Conservation (phyloP, 2,329 filamentous ascomycete genomes). For the Malbranchea zuffiana region DNA sequence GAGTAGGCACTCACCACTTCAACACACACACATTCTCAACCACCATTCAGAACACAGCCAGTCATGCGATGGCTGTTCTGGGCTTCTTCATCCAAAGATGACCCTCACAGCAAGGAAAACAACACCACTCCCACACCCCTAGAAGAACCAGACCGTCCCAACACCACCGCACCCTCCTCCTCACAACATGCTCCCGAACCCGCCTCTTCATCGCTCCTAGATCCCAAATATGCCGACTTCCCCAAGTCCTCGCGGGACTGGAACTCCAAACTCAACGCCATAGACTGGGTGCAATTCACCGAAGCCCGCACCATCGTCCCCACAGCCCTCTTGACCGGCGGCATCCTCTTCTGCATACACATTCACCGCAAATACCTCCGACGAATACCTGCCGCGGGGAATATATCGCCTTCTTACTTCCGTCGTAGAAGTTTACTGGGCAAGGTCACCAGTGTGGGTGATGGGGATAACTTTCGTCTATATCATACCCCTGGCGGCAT, state of each 20-base stretch:
- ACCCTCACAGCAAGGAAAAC: constrained; percentile 12
- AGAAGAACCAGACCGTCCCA: constrained; percentile 14
- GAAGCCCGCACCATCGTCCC: constrained; percentile 29
- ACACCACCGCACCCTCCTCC: constrained; percentile 18
- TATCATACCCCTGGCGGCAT: constrained; percentile 92
- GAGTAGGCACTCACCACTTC: background rate
- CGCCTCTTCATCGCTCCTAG: constrained; percentile 13
- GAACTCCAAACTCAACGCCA: constrained; percentile 35
- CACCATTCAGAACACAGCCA: constrained; percentile 21
- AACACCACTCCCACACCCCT: constrained; percentile 15
- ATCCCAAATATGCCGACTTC: constrained; percentile 19
- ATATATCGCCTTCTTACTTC: constrained; percentile 66
- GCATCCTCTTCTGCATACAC: constrained; percentile 27
- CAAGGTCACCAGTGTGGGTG: constrained; percentile 82
- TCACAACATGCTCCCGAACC: background rate
- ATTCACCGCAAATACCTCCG: constrained; percentile 53
- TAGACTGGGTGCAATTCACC: constrained; percentile 30
- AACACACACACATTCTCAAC: constrained; percentile 7
- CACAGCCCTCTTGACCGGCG: constrained; percentile 29
- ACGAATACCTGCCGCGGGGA: constrained; percentile 65
- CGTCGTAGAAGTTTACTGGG: constrained; percentile 68
- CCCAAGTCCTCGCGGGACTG: constrained; percentile 24
- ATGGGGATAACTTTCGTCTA: constrained; percentile 90
- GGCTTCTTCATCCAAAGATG: constrained; percentile 27
- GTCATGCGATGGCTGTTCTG: constrained; percentile 43